Base-by-base conservation (phyloP, 2,329 filamentous ascomycete genomes). In the Calonectria naviculata region DNA sequence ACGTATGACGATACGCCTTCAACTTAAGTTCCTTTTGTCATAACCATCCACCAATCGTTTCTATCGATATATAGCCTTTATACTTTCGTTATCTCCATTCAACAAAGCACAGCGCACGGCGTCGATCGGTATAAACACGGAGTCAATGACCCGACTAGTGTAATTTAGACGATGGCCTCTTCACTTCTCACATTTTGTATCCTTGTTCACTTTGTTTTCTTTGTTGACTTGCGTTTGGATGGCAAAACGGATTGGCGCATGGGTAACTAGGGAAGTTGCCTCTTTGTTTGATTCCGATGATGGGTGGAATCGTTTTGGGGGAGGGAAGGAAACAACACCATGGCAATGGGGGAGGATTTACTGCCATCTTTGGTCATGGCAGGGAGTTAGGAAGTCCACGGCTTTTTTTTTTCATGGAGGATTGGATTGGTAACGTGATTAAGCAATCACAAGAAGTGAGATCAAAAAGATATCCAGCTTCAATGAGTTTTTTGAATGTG, bases 141-240 rank as follows among this genome's bases (percentile, higher is more conserved):
- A 58, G 68, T 61, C 66, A 65, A 63, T 58, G 56, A 58, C 73
- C 73, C 73, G 73, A 36, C 70, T 75, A 78, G 71, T 79, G 75
- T 78, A 79, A 79, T 79, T 74, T 78, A 78, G 77, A 76, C 68
- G 70, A 76, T 73, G 71, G 61, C 73, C 64, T 68, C 42, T 74
- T 70, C 65, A 72, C 54, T 62, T 71, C 64, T 76, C 60, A 74
- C 74, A 65, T 75, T 71, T 70, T 67, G 70, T 60, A 31, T 28
- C 42, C 15, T 49, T 49, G 31, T 68, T 72, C 70, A 34, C 58
- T 75, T 49, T 56, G 61, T 73, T 64, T 76, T 60, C 24, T 63
- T 31, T 74, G 62, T 68, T 56, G 68, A 72, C 76, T 76, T 68
- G 62, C 66, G 67, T 72, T 76, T 75, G 73, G 77, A 78, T 70